These are phyloP conservation scores for Filobasidium wieringae DNA, from an alignment of 768 basidiomycete species.

Conservation along the genomic window DNA sequence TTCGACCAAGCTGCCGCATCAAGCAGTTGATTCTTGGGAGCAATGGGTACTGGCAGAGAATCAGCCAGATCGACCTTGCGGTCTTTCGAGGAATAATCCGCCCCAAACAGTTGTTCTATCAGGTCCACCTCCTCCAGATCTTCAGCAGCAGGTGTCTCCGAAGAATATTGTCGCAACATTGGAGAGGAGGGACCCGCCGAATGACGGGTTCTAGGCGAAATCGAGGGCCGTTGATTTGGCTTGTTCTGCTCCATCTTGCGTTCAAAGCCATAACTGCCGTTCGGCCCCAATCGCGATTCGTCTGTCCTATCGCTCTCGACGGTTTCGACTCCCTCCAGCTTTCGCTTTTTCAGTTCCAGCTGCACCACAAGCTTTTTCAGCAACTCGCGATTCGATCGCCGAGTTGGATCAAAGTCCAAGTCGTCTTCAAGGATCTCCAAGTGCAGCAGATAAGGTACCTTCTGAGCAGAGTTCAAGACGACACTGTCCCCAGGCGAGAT, in stretches of 20 bases:
- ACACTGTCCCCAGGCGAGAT: slow-evolving; percentile 97
- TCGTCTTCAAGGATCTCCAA: slow-evolving; percentile 83
- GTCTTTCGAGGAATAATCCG: slow-evolving; percentile 58
- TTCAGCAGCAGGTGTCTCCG: slow-evolving; percentile 15
- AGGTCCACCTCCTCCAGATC: slow-evolving; percentile 88
- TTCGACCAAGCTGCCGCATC: slow-evolving; percentile 73
- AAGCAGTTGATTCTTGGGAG: slow-evolving; percentile 77
- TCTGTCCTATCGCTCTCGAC: slow-evolving; percentile 1
- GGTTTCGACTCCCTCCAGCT: slow-evolving; percentile 17
- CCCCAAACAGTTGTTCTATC: slow-evolving; percentile 87
- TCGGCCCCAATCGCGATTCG: background rate
- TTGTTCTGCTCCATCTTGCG: too few species aligned
- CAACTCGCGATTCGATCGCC: slow-evolving; percentile 72
- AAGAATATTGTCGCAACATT: background rate
- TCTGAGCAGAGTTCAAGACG: slow-evolving; percentile 92
- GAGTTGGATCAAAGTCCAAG: slow-evolving; percentile 79
- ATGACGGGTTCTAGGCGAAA: background rate
- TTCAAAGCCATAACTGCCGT: background rate
- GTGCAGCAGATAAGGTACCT: slow-evolving; percentile 82
- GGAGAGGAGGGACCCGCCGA: background rate
- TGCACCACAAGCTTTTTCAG: slow-evolving; percentile 46
- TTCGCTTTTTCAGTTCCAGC: slow-evolving; percentile 37
- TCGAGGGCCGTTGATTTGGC: background rate
- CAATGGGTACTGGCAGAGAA: slow-evolving; percentile 65
- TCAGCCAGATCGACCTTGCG: slow-evolving; percentile 67